Conservation (phyloP, 2,329 filamentous ascomycete genomes). For the Verticillium isaacii region DNA sequence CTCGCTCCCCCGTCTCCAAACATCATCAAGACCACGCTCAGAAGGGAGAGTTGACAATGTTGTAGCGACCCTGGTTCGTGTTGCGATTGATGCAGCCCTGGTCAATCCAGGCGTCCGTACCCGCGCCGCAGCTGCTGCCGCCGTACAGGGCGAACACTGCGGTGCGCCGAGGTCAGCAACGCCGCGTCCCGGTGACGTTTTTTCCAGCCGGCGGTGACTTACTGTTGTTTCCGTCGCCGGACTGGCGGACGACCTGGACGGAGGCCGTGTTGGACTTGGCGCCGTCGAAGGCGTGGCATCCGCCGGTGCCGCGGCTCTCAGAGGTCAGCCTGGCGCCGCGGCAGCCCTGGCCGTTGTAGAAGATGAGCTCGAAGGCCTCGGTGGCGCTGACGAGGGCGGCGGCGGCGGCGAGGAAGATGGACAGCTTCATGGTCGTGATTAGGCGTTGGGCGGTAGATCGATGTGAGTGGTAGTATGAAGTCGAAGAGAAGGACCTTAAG, state of each 20-base stretch:
- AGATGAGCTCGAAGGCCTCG: background rate
- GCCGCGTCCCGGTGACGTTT: background rate
- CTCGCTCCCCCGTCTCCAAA: too few relatives aligned
- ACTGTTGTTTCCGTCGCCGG: background rate
- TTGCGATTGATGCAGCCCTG: background rate
- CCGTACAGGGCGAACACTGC: background rate
- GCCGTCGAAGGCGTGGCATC: background rate
- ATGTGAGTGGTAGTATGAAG: background rate
- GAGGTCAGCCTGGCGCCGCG: background rate
- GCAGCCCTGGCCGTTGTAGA: background rate
- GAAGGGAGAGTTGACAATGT: background rate
- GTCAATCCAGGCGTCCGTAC: background rate
- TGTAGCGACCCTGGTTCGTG: background rate
- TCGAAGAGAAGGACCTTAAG: too few relatives aligned
- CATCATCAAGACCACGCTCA: background rate
- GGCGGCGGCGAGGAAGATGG: background rate
- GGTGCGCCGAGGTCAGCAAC: background rate
- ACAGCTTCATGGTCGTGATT: background rate
- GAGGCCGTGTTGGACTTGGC: background rate
- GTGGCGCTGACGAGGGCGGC: background rate
- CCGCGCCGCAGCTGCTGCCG: background rate
- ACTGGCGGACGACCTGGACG: background rate
- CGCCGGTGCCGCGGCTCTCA: background rate
- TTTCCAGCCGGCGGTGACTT: background rate
- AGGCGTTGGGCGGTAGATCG: too few relatives aligned